Percentiles rank a stretch among this genome's conserved stretches.
Evolutionary conservation across 495 filamentous ascomycete genomes (phyloP).

Genomic region (Cercophora newfieldiana): DNA sequence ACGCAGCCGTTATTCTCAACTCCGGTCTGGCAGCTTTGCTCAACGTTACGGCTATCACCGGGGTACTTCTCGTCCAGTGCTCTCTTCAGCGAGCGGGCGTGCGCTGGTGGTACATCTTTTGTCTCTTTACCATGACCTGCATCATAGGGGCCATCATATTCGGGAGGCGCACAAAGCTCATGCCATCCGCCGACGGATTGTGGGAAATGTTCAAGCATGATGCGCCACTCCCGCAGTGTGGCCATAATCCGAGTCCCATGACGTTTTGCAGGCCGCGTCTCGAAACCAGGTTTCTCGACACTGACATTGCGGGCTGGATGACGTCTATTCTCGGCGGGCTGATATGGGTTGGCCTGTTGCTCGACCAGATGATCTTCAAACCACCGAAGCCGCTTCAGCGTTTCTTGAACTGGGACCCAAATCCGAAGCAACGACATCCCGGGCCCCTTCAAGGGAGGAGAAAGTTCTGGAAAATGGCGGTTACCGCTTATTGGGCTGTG

Average conservation of each 20-base stretch:
- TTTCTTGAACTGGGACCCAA: neutral
- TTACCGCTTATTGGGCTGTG: neutral
- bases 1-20: slow-evolving; percentile 10
- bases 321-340: neutral
- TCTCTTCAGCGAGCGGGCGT: slow-evolving; percentile 10
- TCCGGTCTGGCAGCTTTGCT: neutral
- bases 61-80: slow-evolving; percentile 14
- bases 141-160: slow-evolving; percentile 10
- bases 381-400: neutral
- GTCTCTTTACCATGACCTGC: neutral
- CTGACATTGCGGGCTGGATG: neutral
- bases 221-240: slow-evolving; percentile 6
- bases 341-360: neutral
- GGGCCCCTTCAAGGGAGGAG: neutral
- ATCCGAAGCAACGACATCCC: too few relatives aligned
- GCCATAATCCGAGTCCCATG: slow-evolving; percentile 19
- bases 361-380: neutral
- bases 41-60: neutral
- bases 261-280: slow-evolving; percentile 5
- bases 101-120: slow-evolving; percentile 21
- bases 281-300: slow-evolving; percentile 8
- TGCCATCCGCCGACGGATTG: neutral
- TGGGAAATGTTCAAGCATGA: slow-evolving; percentile 9
- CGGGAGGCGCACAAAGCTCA: neutral
- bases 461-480: neutral